phyloP scores from a whole-genome alignment of 495 filamentous ascomycete species.

The Podospora appendiculata region DNA sequence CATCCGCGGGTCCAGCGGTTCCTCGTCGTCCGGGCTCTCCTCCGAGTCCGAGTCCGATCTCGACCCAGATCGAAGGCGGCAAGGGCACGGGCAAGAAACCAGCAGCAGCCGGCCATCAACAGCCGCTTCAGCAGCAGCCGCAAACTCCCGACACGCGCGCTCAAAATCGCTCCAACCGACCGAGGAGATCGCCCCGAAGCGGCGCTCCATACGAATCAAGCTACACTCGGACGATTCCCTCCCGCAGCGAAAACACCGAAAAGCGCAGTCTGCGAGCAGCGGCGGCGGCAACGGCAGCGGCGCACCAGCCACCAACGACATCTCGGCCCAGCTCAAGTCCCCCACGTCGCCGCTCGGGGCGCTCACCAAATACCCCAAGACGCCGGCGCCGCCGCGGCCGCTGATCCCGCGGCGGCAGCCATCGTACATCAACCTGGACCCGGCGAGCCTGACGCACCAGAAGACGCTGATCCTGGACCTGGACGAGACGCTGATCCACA shows the following conservation, averaged over 20 bases:
- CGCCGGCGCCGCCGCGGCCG: conserved; percentile 79
- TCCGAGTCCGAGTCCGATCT: conserved; percentile 55
- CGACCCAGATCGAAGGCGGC: conserved; percentile 25
- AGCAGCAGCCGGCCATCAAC: conserved; percentile 11
- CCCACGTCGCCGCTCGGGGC: conserved; percentile 77
- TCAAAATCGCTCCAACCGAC: conserved; percentile 43
- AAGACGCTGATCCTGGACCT: conserved; percentile 95
- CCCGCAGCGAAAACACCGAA: conserved; percentile 53
- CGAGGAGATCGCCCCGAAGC: conserved; percentile 57
- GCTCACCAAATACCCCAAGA: conserved; percentile 82
- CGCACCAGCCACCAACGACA: conserved; percentile 23
- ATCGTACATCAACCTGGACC: conserved; percentile 56
- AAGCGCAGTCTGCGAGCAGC: conserved; percentile 35
- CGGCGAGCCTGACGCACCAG: conserved; percentile 44
- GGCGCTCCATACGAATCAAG: conserved; percentile 86
- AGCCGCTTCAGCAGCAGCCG: conserved; percentile 6
- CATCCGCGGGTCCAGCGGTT: conserved; percentile 44
- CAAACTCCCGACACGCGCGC: conserved; percentile 32
- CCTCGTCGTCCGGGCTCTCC: conserved; percentile 51
- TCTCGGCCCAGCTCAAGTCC: conserved; percentile 66
- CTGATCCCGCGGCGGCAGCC: conserved; percentile 79
- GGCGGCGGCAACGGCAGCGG: conserved; percentile 6
- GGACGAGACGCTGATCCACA: conserved; percentile 96
- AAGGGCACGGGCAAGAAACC: not conserved
- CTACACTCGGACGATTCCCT: conserved; percentile 73